Percentiles rank a stretch among this genome's conserved stretches.
These are phyloP conservation scores for Pseudogymnoascus sp. DNA, from an alignment of 2,329 filamentous ascomycete genomes.

Conservation along the genomic window DNA sequence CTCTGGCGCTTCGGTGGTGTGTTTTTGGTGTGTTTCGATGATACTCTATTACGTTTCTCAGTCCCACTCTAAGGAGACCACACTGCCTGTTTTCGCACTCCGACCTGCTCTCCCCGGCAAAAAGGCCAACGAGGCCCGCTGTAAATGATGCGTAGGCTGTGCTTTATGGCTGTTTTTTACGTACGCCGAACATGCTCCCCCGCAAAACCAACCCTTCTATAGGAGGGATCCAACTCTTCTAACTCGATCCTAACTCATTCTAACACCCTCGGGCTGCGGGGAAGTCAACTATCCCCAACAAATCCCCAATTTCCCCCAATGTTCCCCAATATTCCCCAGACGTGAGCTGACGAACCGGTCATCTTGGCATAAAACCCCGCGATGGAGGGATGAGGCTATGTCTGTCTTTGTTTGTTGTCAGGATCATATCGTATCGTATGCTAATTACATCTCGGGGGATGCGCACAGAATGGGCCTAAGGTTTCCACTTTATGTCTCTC, in stretches of 20 bases:
- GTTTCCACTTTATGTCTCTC: conserved; percentile 4
- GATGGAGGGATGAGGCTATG: neutral
- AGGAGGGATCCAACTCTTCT: conserved; percentile 1
- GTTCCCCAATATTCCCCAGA: conserved; percentile 4
- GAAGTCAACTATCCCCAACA: neutral
- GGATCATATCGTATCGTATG: neutral
- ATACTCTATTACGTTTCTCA: conserved; percentile 1
- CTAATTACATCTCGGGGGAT: neutral
- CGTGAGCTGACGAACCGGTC: neutral
- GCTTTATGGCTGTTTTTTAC: neutral
- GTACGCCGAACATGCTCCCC: neutral
- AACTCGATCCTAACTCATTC: neutral
- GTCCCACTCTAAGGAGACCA: neutral
- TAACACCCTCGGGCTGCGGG: neutral
- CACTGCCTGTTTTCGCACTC: neutral
- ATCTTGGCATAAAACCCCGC: conserved; percentile 6
- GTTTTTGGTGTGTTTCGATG: neutral
- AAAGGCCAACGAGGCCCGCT: no score
- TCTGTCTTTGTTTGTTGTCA: neutral
- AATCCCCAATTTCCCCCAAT: conserved; percentile 1
- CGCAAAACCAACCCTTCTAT: neutral
- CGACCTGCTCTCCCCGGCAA: neutral
- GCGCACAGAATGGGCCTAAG: neutral
- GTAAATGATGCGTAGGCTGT: neutral
- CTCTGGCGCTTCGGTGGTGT: neutral